Evolutionary conservation across 345 rosid genomes (phyloP).

Genomic region (Streptanthus diversifolius): DNA sequence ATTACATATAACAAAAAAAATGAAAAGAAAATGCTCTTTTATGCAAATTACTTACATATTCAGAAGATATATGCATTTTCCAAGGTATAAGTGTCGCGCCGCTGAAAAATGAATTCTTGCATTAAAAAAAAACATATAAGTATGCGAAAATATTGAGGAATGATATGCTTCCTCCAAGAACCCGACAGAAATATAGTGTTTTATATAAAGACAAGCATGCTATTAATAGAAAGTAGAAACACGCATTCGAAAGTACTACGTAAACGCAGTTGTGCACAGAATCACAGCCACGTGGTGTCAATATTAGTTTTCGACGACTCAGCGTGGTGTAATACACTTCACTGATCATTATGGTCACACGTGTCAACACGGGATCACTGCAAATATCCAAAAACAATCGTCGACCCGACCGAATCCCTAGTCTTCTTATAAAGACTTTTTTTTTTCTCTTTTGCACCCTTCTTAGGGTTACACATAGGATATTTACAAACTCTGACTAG

Average conservation of each 20-base stretch:
- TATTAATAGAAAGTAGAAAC: neutral
- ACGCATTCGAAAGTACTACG: neutral
- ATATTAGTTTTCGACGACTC: slow-evolving; percentile 5
- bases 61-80: neutral
- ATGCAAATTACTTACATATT: neutral
- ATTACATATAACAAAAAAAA: neutral
- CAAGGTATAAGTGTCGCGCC: slow-evolving; percentile 8
- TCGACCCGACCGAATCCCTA: neutral
- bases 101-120: neutral
- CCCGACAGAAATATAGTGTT: slow-evolving; percentile 19
- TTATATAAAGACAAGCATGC: slow-evolving; percentile 8
- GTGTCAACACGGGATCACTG: neutral
- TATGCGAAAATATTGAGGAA: neutral
- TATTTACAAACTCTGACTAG: neutral
- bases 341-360: neutral
- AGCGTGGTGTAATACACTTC: neutral
- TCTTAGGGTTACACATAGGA: too few species aligned
- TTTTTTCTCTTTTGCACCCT: too few species aligned
- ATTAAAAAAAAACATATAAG: neutral
- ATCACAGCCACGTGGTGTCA: neutral
- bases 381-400: neutral
- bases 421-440: neutral
- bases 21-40: neutral
- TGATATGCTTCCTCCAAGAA: neutral
- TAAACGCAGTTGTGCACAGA: neutral